phyloP scores from a whole-genome alignment of 2,329 filamentous ascomycete species.

The Venturia asperata region DNA sequence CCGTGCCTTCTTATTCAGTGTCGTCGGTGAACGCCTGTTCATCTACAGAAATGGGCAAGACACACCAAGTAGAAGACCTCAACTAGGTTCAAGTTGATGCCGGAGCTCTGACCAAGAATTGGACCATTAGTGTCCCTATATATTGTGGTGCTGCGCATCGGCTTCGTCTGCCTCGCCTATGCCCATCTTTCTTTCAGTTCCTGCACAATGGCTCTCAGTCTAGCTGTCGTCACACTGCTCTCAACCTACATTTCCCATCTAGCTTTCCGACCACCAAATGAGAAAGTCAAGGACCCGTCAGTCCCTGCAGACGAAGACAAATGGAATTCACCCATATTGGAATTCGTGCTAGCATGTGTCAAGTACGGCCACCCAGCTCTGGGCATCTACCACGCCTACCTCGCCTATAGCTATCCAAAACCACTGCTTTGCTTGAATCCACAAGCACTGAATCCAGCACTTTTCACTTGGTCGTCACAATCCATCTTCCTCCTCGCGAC shows the following conservation, averaged over 20 bases:
- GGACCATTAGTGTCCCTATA: not conserved
- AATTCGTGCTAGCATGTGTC: not conserved
- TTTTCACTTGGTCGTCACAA: conserved; percentile 3
- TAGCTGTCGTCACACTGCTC: not conserved
- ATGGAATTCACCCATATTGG: not conserved
- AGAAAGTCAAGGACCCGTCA: conserved; percentile 3
- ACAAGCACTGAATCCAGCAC: not conserved
- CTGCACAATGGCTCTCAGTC: not conserved
- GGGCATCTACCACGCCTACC: conserved; percentile 14
- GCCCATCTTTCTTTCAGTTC: too few relatives aligned
- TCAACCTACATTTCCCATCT: not conserved
- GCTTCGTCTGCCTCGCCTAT: too few relatives aligned
- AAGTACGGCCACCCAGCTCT: conserved; percentile 12
- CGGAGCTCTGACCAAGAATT: not conserved
- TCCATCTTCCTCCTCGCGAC: not conserved
- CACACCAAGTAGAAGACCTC: not conserved
- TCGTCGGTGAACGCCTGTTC: not conserved
- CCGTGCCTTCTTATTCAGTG: too few relatives aligned
- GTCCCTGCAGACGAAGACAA: conserved; percentile 9
- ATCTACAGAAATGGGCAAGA: not conserved
- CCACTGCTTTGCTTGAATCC: not conserved
- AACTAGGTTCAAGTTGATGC: not conserved
- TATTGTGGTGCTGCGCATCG: not conserved
- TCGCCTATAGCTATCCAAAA: not conserved
- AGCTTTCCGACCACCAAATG: conserved; percentile 1